Percentiles rank a stretch among this genome's conserved stretches.
phyloP scores from a whole-genome alignment of 1,284 basidiomycete genomes.

The Coniophora puteana region DNA sequence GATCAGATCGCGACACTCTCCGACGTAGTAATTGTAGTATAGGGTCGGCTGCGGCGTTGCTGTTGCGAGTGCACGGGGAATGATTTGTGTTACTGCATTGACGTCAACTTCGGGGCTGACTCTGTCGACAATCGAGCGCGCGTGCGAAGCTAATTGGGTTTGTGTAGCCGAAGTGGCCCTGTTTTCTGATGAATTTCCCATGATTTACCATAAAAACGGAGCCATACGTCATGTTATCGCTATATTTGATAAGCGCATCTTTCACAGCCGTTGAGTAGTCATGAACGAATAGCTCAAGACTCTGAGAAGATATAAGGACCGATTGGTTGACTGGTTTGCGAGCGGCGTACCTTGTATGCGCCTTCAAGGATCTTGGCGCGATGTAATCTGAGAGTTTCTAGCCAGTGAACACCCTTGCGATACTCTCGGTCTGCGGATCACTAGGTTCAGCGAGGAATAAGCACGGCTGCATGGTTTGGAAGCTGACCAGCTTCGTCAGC shows the following conservation, averaged over 20 bases:
- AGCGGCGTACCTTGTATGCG: constrained; percentile 63
- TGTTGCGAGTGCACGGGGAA: constrained; percentile 56
- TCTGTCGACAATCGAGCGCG: constrained; percentile 51
- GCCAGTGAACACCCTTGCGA: constrained; percentile 86
- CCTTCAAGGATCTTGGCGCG: constrained; percentile 81
- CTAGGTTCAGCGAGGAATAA: constrained; percentile 4
- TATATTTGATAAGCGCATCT: constrained; percentile 64
- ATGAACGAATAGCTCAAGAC: constrained; percentile 74
- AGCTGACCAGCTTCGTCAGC: constrained; percentile 84
- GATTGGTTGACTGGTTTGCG: constrained; percentile 1
- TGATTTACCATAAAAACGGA: too few relatives aligned
- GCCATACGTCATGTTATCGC: constrained; percentile 72
- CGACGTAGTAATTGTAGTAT: constrained; percentile 83
- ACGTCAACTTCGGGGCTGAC: constrained; percentile 73
- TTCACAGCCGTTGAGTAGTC: constrained; percentile 72
- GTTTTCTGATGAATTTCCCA: constrained; percentile 3
- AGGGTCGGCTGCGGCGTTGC: constrained; percentile 63
- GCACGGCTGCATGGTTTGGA: constrained; percentile 1
- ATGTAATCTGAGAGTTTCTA: constrained; percentile 87
- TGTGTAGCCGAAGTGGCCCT: constrained; percentile 71
- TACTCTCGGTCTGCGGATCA: constrained; percentile 81
- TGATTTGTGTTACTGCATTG: constrained; percentile 47
- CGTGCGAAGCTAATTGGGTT: constrained; percentile 61
- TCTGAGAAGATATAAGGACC: constrained; percentile 39
- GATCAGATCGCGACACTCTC: constrained; percentile 85